These are phyloP conservation scores for Calonectria montana DNA, from an alignment of 2,329 filamentous ascomycete species.

Conservation along the genomic window DNA sequence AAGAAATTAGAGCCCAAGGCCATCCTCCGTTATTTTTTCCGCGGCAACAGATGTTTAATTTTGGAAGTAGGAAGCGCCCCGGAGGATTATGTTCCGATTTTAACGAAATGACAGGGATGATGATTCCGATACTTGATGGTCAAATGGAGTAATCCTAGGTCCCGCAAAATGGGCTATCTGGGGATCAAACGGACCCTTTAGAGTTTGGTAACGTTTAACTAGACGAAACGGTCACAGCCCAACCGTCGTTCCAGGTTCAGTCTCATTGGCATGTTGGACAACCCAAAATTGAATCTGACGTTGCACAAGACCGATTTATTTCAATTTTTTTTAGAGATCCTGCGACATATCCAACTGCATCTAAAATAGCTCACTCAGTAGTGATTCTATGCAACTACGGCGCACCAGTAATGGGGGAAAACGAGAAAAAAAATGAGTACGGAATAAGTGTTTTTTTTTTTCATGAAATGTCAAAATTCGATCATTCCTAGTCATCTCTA, in stretches of 20 bases:
- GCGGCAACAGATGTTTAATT: not conserved
- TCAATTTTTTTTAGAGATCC: not conserved
- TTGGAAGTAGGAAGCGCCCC: not conserved
- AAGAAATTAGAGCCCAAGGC: not conserved
- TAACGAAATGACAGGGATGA: not conserved
- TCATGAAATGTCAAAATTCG: no score
- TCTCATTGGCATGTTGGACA: not conserved
- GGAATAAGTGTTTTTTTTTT: no score
- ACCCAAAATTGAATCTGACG: not conserved
- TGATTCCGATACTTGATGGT: not conserved
- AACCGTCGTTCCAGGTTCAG: not conserved
- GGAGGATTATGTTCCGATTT: not conserved
- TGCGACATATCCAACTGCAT: no score
- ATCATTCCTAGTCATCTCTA: no score
- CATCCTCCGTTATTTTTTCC: not conserved
- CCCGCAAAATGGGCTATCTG: not conserved
- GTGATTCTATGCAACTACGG: not conserved
- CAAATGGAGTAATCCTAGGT: not conserved
- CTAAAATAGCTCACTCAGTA: not conserved
- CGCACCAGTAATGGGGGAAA: not conserved
- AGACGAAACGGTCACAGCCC: not conserved
- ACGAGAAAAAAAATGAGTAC: no score
- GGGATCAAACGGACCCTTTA: not conserved
- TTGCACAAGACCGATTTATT: not conserved
- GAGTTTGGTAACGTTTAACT: not conserved